Conservation (phyloP, 2,329 filamentous ascomycete species). For the Colletotrichum sp. region DNA sequence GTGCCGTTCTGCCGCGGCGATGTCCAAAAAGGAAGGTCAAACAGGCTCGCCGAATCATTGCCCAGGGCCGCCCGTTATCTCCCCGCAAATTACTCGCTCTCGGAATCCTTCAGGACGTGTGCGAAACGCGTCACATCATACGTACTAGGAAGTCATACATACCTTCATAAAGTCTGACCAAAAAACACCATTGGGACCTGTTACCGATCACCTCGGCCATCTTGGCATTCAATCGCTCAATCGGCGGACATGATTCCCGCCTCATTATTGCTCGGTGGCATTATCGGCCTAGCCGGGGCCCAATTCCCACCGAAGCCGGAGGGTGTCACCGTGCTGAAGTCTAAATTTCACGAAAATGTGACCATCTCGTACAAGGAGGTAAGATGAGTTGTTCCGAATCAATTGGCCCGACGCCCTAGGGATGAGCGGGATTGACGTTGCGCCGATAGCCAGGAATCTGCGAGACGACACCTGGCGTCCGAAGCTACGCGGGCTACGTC, state of each 20-base stretch:
- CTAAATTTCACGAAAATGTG: slow-evolving; percentile 64
- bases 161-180: background rate
- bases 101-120: background rate
- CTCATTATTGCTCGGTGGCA: slow-evolving; percentile 20
- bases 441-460: slow-evolving; percentile 57
- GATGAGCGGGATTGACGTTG: background rate
- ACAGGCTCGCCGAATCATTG: background rate
- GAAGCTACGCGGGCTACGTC: slow-evolving; percentile 70
- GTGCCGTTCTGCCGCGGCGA: background rate
- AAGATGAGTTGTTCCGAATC: slow-evolving; percentile 25
- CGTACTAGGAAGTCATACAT: background rate
- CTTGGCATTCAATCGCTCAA: background rate
- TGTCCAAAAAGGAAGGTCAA: slow-evolving; percentile 11
- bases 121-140: background rate
- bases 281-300: slow-evolving; percentile 27
- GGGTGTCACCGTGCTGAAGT: slow-evolving; percentile 53
- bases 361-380: slow-evolving; percentile 66
- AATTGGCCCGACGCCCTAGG: background rate
- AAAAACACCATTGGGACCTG: background rate
- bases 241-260: background rate
- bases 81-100: background rate
- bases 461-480: slow-evolving; percentile 64
- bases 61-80: background rate
- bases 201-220: background rate
- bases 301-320: slow-evolving; percentile 35